phyloP scores from a whole-genome alignment of 495 filamentous ascomycete genomes.

The Venustampulla echinocandica region DNA sequence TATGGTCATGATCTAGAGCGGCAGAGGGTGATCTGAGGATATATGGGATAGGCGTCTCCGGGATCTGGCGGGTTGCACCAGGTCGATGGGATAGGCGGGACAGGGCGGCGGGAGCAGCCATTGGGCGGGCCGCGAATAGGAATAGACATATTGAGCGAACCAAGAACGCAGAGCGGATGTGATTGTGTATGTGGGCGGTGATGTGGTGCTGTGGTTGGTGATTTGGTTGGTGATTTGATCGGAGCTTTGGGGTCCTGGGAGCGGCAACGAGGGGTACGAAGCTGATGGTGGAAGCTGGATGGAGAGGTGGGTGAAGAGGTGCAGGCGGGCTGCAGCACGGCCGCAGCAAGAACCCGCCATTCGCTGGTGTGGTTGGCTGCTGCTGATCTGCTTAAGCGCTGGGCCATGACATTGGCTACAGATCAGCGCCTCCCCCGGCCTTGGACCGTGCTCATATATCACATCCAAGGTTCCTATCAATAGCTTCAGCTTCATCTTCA shows the following conservation, averaged over 20 bases:
- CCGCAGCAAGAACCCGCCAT: neutral
- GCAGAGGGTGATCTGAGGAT: conserved; percentile 16
- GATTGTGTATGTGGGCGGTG: neutral
- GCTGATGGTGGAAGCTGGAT: neutral
- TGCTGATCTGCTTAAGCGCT: too few relatives aligned
- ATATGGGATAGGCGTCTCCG: neutral
- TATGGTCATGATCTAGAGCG: conserved; percentile 6
- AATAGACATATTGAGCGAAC: neutral
- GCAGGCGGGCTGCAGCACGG: neutral
- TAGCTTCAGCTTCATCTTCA: too few relatives aligned
- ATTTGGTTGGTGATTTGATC: neutral
- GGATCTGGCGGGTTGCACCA: neutral
- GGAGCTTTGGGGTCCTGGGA: neutral
- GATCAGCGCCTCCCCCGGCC: too few relatives aligned
- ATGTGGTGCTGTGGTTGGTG: neutral
- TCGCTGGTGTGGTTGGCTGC: neutral
- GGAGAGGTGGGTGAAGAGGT: too few relatives aligned
- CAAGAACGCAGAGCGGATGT: neutral
- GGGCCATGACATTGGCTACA: too few relatives aligned
- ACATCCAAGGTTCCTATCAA: too few relatives aligned
- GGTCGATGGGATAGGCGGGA: neutral
- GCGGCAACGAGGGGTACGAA: neutral
- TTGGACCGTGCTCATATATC: too few relatives aligned
- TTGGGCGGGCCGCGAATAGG: neutral
- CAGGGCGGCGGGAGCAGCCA: neutral